These are phyloP conservation scores for Fraxinus angustifolia DNA, from an alignment of 305 asterid species.

Conservation along the genomic window DNA sequence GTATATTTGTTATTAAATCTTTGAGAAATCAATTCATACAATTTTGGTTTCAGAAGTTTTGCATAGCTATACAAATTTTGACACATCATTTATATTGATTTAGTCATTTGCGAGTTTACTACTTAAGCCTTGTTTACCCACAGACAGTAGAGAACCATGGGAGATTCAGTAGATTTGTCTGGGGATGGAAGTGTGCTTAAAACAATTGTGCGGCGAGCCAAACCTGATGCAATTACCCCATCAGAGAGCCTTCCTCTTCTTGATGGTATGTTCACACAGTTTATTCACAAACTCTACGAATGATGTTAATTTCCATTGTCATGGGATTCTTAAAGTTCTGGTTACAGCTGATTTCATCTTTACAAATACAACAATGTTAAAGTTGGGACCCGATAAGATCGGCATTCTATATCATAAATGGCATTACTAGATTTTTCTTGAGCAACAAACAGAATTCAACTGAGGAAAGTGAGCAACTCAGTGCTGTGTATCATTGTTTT, in stretches of 20 bases:
- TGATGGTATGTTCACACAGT: slow-evolving; percentile 53
- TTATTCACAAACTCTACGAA: not conserved
- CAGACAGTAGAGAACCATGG: slow-evolving; percentile 52
- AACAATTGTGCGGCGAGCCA: slow-evolving; percentile 62
- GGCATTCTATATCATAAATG: not conserved
- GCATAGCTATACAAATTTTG: not conserved
- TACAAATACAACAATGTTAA: not conserved
- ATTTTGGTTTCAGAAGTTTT: not conserved
- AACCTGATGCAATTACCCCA: slow-evolving; percentile 76
- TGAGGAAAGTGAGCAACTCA: too few species aligned
- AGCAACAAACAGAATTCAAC: too few species aligned
- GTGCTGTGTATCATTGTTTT: too few species aligned
- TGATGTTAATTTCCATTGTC: not conserved
- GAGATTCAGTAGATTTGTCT: slow-evolving; percentile 62
- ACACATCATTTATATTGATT: not conserved
- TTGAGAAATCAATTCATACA: not conserved
- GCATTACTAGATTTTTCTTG: not conserved
- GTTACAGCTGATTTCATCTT: not conserved
- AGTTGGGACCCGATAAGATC: not conserved
- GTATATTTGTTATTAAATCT: not conserved
- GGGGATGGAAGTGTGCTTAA: slow-evolving; percentile 96
- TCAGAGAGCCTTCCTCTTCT: slow-evolving; percentile 81
- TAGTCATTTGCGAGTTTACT: slow-evolving; percentile 12
- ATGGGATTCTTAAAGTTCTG: not conserved
- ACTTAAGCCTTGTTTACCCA: slow-evolving; percentile 2